Percentiles rank a stretch among this genome's conserved stretches.
Evolutionary conservation across 371 early-diverging fungal species (phyloP).

Genomic region (Mucor irregularis): DNA sequence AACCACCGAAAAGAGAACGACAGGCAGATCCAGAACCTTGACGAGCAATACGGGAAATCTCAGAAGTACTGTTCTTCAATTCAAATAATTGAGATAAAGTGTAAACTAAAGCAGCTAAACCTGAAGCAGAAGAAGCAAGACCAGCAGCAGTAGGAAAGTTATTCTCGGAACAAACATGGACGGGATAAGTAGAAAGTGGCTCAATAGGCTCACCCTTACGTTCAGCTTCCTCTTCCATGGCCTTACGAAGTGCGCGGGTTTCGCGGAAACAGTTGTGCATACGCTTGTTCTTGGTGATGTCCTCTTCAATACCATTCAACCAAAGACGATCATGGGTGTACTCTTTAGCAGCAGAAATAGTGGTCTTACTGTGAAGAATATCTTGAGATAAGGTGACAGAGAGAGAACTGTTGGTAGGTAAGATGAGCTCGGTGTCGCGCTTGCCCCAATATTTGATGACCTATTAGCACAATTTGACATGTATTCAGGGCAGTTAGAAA

Average conservation of each 20-base stretch:
- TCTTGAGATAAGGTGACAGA: conserved; percentile 97
- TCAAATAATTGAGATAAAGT: conserved; percentile 82
- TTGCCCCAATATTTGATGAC: conserved; percentile 99
- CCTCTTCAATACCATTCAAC: conserved; percentile 93
- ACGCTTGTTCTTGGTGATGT: conserved; percentile 78
- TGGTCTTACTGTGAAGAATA: conserved; percentile 92
- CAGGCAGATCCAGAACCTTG: conserved; percentile 97
- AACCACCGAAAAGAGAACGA: conserved; percentile 96
- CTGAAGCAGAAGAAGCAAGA: conserved; percentile 98
- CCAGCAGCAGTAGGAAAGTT: conserved; percentile 99
- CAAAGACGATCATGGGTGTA: conserved; percentile 80
- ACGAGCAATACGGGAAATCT: conserved; percentile 92
- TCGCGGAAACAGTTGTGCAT: conserved; percentile 84
- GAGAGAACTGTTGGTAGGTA: conserved; percentile 97
- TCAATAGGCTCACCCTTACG: conserved; percentile 33
- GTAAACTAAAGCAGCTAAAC: conserved; percentile 93
- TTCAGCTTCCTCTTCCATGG: conserved; percentile 63
- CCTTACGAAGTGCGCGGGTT: conserved; percentile 73
- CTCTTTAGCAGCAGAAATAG: conserved; percentile 72
- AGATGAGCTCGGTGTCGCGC: conserved; percentile 84
- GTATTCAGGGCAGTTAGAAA: too few species aligned
- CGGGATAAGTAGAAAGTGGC: conserved; percentile 56
- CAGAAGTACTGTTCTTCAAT: conserved; percentile 64
- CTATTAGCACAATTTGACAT: too few species aligned
- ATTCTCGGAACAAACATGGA: conserved; percentile 93